Conservation (phyloP, 1,284 basidiomycete genomes). For the Stygiomarasmius scandens region DNA sequence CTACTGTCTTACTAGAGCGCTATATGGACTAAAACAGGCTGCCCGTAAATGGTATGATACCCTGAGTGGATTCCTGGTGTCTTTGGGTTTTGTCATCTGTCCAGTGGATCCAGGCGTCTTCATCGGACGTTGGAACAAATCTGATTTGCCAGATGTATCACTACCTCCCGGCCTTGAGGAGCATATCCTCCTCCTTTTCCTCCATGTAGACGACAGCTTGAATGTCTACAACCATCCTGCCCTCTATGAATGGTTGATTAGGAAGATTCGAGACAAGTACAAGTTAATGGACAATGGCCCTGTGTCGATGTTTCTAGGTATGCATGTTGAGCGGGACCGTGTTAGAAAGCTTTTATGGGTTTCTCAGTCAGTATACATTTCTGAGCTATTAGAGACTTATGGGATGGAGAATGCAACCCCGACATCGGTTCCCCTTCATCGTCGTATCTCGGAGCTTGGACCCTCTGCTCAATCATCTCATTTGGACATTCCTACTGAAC, state of each 20-base stretch:
- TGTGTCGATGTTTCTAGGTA: background rate
- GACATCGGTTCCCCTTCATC: background rate
- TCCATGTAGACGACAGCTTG: background rate
- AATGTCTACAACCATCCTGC: background rate
- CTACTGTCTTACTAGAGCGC: constrained; percentile 8
- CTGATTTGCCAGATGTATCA: constrained; percentile 13
- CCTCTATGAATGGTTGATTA: background rate
- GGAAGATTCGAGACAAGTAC: background rate
- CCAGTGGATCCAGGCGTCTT: constrained; percentile 19
- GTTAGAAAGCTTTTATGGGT: background rate
- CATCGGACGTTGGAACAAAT: constrained; percentile 4
- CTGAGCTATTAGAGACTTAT: constrained; percentile 6
- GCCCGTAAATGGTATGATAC: constrained; percentile 28
- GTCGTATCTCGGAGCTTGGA: background rate
- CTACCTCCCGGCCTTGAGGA: constrained; percentile 3
- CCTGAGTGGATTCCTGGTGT: constrained; percentile 18
- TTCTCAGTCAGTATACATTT: constrained; percentile 2
- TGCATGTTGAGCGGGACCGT: background rate
- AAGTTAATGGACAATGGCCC: background rate
- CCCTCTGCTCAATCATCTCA: no score
- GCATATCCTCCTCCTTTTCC: background rate
- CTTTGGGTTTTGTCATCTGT: constrained; percentile 19
- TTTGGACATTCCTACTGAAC: no score
- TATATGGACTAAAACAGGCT: constrained; percentile 37
- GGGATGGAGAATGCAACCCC: constrained; percentile 19